Evolutionary conservation across 192 early-diverging fungal species (phyloP), one percentile per base, ranked within the genome.

Genomic region (Backusella tuberculispora): DNA sequence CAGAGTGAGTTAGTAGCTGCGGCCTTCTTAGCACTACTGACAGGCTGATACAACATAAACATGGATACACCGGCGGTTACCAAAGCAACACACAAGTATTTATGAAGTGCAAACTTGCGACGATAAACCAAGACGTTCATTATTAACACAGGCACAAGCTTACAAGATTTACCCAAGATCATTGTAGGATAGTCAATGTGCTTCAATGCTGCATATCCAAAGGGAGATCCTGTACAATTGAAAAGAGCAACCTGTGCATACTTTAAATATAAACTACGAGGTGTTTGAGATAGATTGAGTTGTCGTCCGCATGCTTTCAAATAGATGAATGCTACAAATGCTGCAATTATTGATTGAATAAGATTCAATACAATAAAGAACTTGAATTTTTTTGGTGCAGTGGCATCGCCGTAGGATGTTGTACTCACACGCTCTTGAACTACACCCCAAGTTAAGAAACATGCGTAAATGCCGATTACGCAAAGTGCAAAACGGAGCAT

Each of bases 161-260:
- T 98, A 85, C 96, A 97, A 34, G 96, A 96, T 78, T 98, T 97
- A 43, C 96, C 96, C 34, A 99, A 83, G 47, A 98, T 97, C 89
- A 98, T 90, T 10, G 98, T 98, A 37, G 96, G 97, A 81, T 98
- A 99, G 83, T 99, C 96, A 73, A 99, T 95, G 79, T 98, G 94
- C 46, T 91, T 90, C 48, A 99, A 83, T 43, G 96, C 88, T 38
- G 92, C 93, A 86, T 98, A 99, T 6, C 96, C 96, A 79, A 99
- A 98, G 6, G 92, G 95, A 5, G 95, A 91, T 7, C 92, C 95
- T 7, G 88, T 79, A 21, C 92, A 92, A 69, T 83, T 87, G 56
- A 95, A 79, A 13, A 97, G 73, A 9, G 96, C 88, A 15, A 96
- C 89, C 69, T 92, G 92, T 38, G 92, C 77, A 74, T 95, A 96